Percentiles rank a stretch among this genome's conserved stretches.
Evolutionary conservation across 78 protist species (phyloP).

Genomic region (Fonticula alba): DNA sequence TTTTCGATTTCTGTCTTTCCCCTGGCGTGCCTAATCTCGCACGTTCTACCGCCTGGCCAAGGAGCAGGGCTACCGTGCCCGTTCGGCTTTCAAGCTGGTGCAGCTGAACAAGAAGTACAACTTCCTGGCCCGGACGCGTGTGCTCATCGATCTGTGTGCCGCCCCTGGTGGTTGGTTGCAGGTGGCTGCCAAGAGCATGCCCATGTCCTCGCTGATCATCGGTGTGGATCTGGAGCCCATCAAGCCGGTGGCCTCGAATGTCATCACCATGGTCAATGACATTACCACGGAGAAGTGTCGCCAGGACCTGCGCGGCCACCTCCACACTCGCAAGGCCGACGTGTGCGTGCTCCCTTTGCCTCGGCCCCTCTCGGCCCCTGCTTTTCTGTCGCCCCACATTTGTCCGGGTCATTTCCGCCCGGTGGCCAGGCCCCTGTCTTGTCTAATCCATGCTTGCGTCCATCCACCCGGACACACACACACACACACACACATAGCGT

Average conservation of each 20-base stretch:
- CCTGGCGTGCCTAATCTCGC: no score
- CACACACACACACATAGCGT: constrained; percentile 40
- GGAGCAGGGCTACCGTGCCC: constrained; percentile 83
- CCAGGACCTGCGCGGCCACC: constrained; percentile 23
- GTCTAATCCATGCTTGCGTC: no score
- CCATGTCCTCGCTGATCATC: constrained; percentile 56
- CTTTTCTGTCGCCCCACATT: not conserved
- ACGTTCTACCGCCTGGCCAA: constrained; percentile 90
- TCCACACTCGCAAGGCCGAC: constrained; percentile 31
- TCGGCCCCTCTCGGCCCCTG: no score
- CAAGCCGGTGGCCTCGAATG: constrained; percentile 50
- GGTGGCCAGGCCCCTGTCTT: no score
- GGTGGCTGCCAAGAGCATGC: constrained; percentile 80
- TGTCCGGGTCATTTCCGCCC: not conserved
- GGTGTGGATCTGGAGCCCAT: constrained; percentile 95
- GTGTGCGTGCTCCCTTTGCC: not conserved
- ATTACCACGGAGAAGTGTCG: constrained; percentile 89
- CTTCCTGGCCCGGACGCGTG: constrained; percentile 53
- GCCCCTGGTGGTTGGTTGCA: constrained; percentile 98
- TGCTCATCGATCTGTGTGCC: constrained; percentile 95
- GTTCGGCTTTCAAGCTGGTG: constrained; percentile 97
- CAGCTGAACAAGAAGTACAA: constrained; percentile 77
- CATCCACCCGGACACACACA: not conserved
- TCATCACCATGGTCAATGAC: constrained; percentile 68
- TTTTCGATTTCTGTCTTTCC: no score